Evolutionary conservation across 2,329 filamentous ascomycete species (phyloP), one percentile per base, ranked within the genome.

Genomic region (Dendrostoma leiphaemia): DNA sequence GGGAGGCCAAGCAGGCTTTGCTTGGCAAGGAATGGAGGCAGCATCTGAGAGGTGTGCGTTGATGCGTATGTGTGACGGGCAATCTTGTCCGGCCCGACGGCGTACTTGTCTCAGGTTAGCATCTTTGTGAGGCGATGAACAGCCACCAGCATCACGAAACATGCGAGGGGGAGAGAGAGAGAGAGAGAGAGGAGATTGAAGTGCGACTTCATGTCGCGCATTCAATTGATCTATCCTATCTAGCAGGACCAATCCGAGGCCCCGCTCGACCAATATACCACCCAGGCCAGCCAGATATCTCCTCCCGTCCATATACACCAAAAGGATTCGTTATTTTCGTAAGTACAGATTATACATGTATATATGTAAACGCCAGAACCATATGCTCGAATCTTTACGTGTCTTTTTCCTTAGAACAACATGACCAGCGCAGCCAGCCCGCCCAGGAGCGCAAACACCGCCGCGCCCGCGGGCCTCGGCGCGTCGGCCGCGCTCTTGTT

Each of bases 351-450:
- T 7, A 21, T 32, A 31, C 7, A 19, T 45, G 31, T 19, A 21
- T n/a, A 45, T 45, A 21, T 29, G 41, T 28, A 29, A 17, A 17
- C 19, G 15, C 26, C 48, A 50, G 17, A 56, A 13, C 24, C 28
- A 34, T 29, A 37, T 17, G 10, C 29, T 32, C 26, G 6, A 26
- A 7, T 29, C 23, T 21, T 28, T n/a, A 45, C 8, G 17, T 13
- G 26, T 21, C 23, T 24, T 45, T 28, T 4, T n/a, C 3, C 29
- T 37, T 57, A 57, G 24, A 57, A 29, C 12, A 57, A 41, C 4
- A n/a, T 24, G n/a, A 54, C 32, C 35, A 55, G 32, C 31, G 44
- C 48, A n/a, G 44, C 48, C 37, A 57, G 26, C 13, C 51, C 56
- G 3, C 53, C 48, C 15, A 53, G 48, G 1, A 56, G 19, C 17